Evolutionary conservation across 805 yeast genomes (phyloP).

Genomic region (Kodamaea kaohsiungensis): DNA sequence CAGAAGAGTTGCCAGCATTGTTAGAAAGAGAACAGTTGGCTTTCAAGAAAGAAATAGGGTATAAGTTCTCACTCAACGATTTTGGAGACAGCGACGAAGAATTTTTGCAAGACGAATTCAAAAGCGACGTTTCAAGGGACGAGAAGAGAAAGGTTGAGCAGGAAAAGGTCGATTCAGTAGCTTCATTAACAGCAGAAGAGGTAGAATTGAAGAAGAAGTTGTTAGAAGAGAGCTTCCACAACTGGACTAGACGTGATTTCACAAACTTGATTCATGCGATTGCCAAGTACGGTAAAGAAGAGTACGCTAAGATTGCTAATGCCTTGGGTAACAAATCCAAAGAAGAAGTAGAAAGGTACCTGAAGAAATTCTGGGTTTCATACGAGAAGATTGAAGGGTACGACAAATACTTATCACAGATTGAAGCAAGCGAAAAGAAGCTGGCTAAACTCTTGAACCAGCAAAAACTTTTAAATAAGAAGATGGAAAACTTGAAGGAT

Average conservation of each 20-base stretch:
- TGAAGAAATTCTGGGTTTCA: conserved; percentile 63
- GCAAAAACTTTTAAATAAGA: conserved; percentile 52
- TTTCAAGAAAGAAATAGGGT: conserved; percentile 59
- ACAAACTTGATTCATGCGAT: conserved; percentile 68
- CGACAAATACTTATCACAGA: conserved; percentile 69
- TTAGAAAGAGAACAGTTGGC: conserved; percentile 66
- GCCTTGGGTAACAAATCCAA: conserved; percentile 56
- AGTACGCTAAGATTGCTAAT: conserved; percentile 49
- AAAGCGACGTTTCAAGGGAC: conserved; percentile 36
- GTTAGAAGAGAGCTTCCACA: conserved; percentile 57
- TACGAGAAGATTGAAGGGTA: conserved; percentile 64
- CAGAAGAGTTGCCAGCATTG: conserved; percentile 51
- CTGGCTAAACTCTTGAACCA: conserved; percentile 55
- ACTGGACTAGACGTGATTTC: conserved; percentile 77
- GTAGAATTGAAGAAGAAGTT: conserved; percentile 50
- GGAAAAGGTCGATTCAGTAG: conserved; percentile 52
- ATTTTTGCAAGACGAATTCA: conserved; percentile 48
- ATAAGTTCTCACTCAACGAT: conserved; percentile 58
- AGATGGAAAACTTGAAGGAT: conserved; percentile 53
- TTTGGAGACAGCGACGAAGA: conserved; percentile 58
- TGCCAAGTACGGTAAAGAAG: conserved; percentile 64
- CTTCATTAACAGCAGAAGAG: conserved; percentile 66
- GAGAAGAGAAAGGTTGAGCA: conserved; percentile 50
- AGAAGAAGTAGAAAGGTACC: conserved; percentile 62
- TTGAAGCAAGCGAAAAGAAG: conserved; percentile 73